phyloP scores from a whole-genome alignment of 2,329 filamentous ascomycete species.

The Clonostachys rhizophaga region DNA sequence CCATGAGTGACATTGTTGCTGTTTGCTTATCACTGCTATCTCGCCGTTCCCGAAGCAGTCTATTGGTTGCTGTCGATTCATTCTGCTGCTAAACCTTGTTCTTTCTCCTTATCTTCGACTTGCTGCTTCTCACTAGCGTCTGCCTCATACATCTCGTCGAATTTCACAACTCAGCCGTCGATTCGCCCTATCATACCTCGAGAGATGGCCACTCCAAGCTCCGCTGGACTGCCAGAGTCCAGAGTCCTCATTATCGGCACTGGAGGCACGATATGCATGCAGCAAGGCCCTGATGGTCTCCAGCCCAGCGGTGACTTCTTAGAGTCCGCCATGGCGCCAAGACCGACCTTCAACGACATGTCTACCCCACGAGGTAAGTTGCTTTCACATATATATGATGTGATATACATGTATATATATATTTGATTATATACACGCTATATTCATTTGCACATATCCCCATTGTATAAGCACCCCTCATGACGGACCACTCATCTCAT shows the following conservation, averaged over 20 bases:
- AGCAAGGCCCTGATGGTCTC: conserved; percentile 72
- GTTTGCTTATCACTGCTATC: too few relatives aligned
- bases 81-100: too few relatives aligned
- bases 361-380: conserved; percentile 20
- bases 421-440: too few relatives aligned
- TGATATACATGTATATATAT: too few relatives aligned
- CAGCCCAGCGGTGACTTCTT: conserved; percentile 78
- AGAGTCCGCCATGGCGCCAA: conserved; percentile 73
- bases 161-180: not conserved
- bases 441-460: too few relatives aligned
- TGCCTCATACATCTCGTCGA: not conserved
- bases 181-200: conserved; percentile 3
- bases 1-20: too few relatives aligned
- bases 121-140: not conserved
- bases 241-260: conserved; percentile 88
- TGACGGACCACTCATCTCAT: not conserved
- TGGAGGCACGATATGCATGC: conserved; percentile 89
- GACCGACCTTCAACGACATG: conserved; percentile 79
- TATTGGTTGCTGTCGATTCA: too few relatives aligned
- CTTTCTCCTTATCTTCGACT: too few relatives aligned
- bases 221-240: conserved; percentile 58
- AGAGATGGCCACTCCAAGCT: not conserved
- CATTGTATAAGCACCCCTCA: too few relatives aligned
- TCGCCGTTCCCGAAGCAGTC: not conserved
- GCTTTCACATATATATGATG: too few relatives aligned